phyloP scores from a whole-genome alignment of 73 alveolate genomes.

The Tetrahymena malaccensis region DNA sequence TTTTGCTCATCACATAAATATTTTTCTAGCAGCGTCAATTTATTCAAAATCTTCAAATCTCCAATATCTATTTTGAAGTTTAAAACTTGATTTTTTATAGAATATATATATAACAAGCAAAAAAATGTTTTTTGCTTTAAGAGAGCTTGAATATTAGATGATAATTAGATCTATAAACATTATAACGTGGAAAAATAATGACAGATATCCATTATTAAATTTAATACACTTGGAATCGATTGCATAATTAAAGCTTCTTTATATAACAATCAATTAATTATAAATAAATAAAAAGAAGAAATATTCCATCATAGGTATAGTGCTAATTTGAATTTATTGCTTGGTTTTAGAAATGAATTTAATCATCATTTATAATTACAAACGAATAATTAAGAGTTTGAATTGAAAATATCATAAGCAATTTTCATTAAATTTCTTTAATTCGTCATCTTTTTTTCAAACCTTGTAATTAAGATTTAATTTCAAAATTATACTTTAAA shows the following conservation, averaged over 20 bases:
- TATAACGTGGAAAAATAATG: too few species aligned
- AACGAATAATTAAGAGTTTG: background rate
- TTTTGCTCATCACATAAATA: background rate
- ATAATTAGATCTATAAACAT: too few species aligned
- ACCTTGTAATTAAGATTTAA: background rate
- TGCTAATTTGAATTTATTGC: background rate
- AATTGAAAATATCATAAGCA: background rate
- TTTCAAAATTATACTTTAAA: background rate
- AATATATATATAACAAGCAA: too few species aligned
- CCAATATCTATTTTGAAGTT: background rate
- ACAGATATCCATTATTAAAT: background rate
- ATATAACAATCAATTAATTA: background rate
- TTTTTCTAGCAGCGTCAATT: background rate
- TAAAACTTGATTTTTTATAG: too few species aligned
- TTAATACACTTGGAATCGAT: background rate
- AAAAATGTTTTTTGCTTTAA: too few species aligned
- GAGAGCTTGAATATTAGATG: too few species aligned
- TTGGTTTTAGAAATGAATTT: background rate
- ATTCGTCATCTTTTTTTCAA: background rate
- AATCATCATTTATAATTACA: background rate
- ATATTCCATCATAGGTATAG: background rate
- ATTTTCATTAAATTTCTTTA: background rate
- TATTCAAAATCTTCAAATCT: background rate
- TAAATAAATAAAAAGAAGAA: background rate
- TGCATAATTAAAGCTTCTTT: background rate